Evolutionary conservation across 1,139 yeast species (phyloP), one percentile per base, ranked within the genome.

Genomic region (Candida freyschussii): DNA sequence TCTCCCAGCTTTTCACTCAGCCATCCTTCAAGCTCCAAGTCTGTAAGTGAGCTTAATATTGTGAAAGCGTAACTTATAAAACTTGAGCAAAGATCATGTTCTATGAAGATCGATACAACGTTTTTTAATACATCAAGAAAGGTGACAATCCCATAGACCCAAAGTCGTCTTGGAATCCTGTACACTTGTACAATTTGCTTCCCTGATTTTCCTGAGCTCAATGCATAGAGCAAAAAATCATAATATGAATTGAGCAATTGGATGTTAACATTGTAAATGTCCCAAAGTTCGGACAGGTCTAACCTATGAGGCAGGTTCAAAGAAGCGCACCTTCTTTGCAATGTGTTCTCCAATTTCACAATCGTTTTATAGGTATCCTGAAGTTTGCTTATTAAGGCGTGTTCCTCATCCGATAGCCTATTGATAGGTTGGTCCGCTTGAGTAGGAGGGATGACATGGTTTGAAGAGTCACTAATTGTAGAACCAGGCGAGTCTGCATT

Each of bases 71-170:
- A 62, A 1, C 62, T 57, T 23, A 62, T 62, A 36, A 62, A 62
- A 35, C 61, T 63, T 14, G 64, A 60, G 36, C 66, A 62, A 5
- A 62, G 63, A 36, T 62, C 66, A 16, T 64, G 66, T 34, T 62
- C 67, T 45, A 62, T 57, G 37, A 61, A 62, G 32, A 77, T 70
- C 24, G 73, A 70, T 48, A 78, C 75, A 32, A 81, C 79, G 52
- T 80, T 81, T 50, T 82, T 82, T 51, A 82, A 61, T n/a, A 82
- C 86, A 55, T 82, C 93, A 31, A 82, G 60, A 45, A 81, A 80
- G 20, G 80, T 85, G 15, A 82, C 87, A 7, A 83, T 75, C 15
- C 93, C 93, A 53, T 81, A 82, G 8, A 82, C 89, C 91, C 91
- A 82, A 67, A 82, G 68, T 46, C 91, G 63, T 45, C 89, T 65